Base-by-base conservation (phyloP, 306 rosid species). In the Pyrus pyrifolia region DNA sequence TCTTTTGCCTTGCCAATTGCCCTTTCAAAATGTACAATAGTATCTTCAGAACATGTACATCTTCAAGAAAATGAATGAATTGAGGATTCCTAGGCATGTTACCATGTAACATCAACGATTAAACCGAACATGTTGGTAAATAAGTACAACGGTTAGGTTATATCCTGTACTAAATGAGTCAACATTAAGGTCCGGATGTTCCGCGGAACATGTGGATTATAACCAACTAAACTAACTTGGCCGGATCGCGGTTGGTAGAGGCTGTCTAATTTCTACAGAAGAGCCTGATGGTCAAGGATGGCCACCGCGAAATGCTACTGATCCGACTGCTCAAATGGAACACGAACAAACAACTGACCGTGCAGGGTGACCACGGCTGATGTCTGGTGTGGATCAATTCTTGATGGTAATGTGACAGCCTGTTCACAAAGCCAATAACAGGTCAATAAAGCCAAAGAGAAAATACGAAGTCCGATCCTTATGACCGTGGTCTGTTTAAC, bases 341-440 rank as follows among this genome's bases (percentile, higher is more conserved):
- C 93, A 11, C 99, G 99, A 71, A 96, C 90, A 86, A 91, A 96
- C 88, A 96, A 82, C 79, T 96, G 98, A 21, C 99, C 99, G 44
- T 96, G 98, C 85, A 96, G 85, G 13, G 99, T 96, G 71, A 96
- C 99, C 82, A 96, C 98, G 2, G 99, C 98, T 0, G 99, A 92
- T 30, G 99, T 91, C 87, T 91, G 98, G 77, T 93, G 98, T 21
- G 99, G 98, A 81, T 96, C 99, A 44, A 96, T 96, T 83, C 97
- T 89, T 76, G 98, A 83, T 5, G 99, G 96, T 72, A 96, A 81
- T 85, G 85, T 88, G 18, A 96, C 97, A 49, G 89, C 95, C 99
- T 96, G 89, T 49, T 23, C 42, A 75, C 72, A 57, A 78, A 71
- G 70, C 29, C 66, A 62, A 46, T 9, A 13, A 3, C 30, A n/a